These are phyloP conservation scores for Neonectria faginata DNA, from an alignment of 2,329 filamentous ascomycete species.

Conservation along the genomic window DNA sequence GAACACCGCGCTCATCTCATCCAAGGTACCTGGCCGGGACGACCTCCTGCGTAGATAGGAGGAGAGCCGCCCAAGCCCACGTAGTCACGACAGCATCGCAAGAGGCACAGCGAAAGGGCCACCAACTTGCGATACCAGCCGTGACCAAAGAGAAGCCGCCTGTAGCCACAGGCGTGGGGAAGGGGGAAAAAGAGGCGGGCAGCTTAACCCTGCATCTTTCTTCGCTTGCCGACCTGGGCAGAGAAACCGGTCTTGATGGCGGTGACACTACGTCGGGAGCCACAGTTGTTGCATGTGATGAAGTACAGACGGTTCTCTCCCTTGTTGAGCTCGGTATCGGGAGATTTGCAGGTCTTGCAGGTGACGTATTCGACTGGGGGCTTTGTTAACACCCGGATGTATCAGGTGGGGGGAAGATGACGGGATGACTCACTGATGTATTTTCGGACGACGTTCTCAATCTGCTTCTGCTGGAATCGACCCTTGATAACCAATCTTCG, in stretches of 20 bases:
- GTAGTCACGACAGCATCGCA: conserved; percentile 28
- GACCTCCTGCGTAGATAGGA: conserved; percentile 10
- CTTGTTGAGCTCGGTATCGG: conserved; percentile 96
- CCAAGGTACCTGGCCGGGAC: conserved; percentile 23
- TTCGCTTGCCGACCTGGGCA: conserved; percentile 98
- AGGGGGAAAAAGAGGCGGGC: conserved; percentile 15
- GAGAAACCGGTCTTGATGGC: conserved; percentile 99
- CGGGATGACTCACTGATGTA: conserved; percentile 80
- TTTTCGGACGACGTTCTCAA: conserved; percentile 95
- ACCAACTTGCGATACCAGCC: conserved; percentile 19
- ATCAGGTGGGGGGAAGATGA: background rate
- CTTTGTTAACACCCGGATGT: conserved; percentile 46
- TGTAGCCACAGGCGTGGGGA: conserved; percentile 24
- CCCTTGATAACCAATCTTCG: conserved; percentile 97
- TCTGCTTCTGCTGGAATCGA: conserved; percentile 99
- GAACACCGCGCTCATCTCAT: conserved; percentile 37
- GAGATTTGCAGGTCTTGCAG: conserved; percentile 97
- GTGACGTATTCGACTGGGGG: conserved; percentile 90
- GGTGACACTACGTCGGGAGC: conserved; percentile 86
- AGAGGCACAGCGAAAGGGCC: conserved; percentile 10
- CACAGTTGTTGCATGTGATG: conserved; percentile 91
- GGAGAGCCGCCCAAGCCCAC: conserved; percentile 15
- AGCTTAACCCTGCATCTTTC: conserved; percentile 86
- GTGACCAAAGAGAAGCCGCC: conserved; percentile 26
- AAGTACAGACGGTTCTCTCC: conserved; percentile 99